phyloP scores from a whole-genome alignment of 768 basidiomycete genomes.

The Melanogaster broomeanus region DNA sequence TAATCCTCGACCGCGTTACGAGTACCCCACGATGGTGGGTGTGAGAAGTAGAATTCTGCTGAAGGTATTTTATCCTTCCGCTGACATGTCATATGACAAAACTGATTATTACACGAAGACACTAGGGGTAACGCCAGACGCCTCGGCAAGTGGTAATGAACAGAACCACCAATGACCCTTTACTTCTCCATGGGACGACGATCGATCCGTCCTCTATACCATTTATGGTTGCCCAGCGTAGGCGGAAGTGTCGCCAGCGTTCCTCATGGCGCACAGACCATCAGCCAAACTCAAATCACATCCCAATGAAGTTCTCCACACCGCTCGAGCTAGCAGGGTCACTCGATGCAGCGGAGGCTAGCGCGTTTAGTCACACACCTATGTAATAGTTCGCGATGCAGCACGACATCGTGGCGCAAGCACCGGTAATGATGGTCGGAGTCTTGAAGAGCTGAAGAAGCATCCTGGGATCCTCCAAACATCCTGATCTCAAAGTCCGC shows the following conservation, averaged over 20 bases:
- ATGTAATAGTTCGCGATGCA: constrained; percentile 44
- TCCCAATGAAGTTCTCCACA: constrained; percentile 66
- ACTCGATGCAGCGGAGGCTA: constrained; percentile 78
- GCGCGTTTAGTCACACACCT: constrained; percentile 61
- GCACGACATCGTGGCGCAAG: constrained; percentile 41
- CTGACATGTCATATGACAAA: background rate
- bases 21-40: constrained; percentile 90
- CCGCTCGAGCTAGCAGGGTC: constrained; percentile 83
- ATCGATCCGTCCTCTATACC: constrained; percentile 80
- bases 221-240: constrained; percentile 28
- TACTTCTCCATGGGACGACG: constrained; percentile 77
- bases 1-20: constrained; percentile 67
- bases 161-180: constrained; percentile 93
- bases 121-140: constrained; percentile 89
- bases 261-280: constrained; percentile 75
- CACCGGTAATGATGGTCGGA: too few species aligned
- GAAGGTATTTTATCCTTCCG: constrained; percentile 55
- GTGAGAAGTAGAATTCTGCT: constrained; percentile 79
- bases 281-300: constrained; percentile 82
- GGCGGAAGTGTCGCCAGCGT: constrained; percentile 58
- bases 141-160: constrained; percentile 84
- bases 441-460: too few species aligned
- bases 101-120: background rate
- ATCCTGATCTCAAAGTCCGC: too few species aligned
- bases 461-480: too few species aligned